Conservation (phyloP, 1,139 yeast genomes). For the Suhomyces chickasaworum region DNA sequence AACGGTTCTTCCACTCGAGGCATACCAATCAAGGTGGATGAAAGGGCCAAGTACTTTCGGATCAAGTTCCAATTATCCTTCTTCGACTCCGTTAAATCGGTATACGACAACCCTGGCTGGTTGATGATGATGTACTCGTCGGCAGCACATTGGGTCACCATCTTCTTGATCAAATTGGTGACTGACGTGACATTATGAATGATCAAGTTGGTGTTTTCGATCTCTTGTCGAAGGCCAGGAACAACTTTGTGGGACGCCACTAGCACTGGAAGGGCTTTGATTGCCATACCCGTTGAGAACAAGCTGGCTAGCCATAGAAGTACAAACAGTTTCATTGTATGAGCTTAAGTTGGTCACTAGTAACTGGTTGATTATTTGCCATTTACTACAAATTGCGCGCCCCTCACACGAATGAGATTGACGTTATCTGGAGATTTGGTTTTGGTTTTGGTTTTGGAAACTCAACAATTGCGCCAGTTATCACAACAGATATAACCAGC, state of each 20-base stretch:
- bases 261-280: slow-evolving; percentile 36
- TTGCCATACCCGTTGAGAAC: slow-evolving; percentile 7
- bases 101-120: slow-evolving; percentile 64
- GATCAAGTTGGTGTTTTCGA: slow-evolving; percentile 22
- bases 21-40: slow-evolving; percentile 65
- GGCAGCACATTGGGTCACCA: slow-evolving; percentile 63
- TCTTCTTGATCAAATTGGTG: slow-evolving; percentile 47
- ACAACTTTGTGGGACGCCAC: slow-evolving; percentile 49
- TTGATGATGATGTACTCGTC: slow-evolving; percentile 70
- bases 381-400: neutral
- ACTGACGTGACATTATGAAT: slow-evolving; percentile 33
- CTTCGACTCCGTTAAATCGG: slow-evolving; percentile 52
- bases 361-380: neutral
- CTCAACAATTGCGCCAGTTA: neutral
- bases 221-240: slow-evolving; percentile 36
- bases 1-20: slow-evolving; percentile 53
- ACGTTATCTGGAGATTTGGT: neutral
- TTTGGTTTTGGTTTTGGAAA: too few species aligned
- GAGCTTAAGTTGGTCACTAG: neutral
- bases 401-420: neutral
- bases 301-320: slow-evolving; percentile 3
- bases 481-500: neutral
- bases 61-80: slow-evolving; percentile 54
- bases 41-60: slow-evolving; percentile 53
- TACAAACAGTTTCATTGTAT: neutral